Percentiles rank a stretch among this genome's conserved stretches.
Conservation (phyloP, 371 early-diverging fungal species). For the Chytridium lagenaria region DNA sequence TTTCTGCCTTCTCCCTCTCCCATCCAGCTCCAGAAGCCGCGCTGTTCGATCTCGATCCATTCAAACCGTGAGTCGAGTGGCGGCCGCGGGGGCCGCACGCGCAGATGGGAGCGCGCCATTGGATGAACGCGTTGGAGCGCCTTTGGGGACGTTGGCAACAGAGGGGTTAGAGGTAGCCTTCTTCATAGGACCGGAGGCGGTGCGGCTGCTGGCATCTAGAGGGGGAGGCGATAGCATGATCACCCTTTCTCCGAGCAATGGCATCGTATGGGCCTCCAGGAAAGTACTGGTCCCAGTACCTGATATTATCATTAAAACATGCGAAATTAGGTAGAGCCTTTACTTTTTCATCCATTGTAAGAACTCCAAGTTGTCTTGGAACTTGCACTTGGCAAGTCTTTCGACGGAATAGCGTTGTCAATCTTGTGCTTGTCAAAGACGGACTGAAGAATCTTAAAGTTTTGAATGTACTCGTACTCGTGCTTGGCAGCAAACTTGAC, state of each 20-base stretch:
- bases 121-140: slow-evolving; percentile 24
- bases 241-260: slow-evolving; percentile 72
- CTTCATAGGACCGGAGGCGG: slow-evolving; percentile 24
- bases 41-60: background rate
- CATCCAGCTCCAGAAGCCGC: too few relatives aligned
- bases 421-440: slow-evolving; percentile 80
- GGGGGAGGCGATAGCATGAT: slow-evolving; percentile 20
- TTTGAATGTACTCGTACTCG: slow-evolving; percentile 90
- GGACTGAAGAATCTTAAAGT: slow-evolving; percentile 89
- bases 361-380: slow-evolving; percentile 97
- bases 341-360: slow-evolving; percentile 90
- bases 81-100: slow-evolving; percentile 21
- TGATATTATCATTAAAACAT: too few relatives aligned
- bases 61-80: background rate
- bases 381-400: slow-evolving; percentile 85
- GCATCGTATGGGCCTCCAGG: slow-evolving; percentile 89
- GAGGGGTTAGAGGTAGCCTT: slow-evolving; percentile 28
- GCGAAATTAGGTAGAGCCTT: slow-evolving; percentile 14
- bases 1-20: slow-evolving; percentile 36
- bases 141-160: slow-evolving; percentile 24
- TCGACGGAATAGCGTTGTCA: slow-evolving; percentile 81
- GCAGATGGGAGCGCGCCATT: slow-evolving; percentile 11
- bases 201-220: slow-evolving; percentile 3
- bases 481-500: slow-evolving; percentile 92
- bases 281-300: slow-evolving; percentile 79